These are phyloP conservation scores for Tripterygium wilfordii DNA, from an alignment of 177 flowering plant species.

Conservation along the genomic window DNA sequence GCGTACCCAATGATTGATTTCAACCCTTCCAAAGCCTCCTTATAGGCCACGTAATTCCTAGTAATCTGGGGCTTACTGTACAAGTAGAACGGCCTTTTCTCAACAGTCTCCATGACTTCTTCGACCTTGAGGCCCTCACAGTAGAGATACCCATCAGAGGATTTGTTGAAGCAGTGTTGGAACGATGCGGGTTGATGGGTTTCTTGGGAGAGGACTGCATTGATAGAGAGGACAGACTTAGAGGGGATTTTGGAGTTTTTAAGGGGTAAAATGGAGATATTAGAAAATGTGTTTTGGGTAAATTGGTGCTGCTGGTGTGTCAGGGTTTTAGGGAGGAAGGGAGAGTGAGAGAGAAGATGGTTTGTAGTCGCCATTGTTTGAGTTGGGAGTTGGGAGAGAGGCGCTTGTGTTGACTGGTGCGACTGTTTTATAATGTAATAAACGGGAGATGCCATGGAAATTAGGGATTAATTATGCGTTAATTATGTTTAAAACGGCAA, in stretches of 20 bases:
- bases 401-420: too few relatives aligned
- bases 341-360: constrained; percentile 26
- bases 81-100: constrained; percentile 75
- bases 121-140: constrained; percentile 74
- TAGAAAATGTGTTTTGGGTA: constrained; percentile 15
- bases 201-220: constrained; percentile 46
- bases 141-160: constrained; percentile 67
- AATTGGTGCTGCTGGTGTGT: constrained; percentile 8
- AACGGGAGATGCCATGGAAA: too few relatives aligned
- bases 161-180: constrained; percentile 74
- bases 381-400: not conserved
- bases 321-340: constrained; percentile 29
- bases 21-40: constrained; percentile 74
- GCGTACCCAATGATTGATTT: constrained; percentile 85
- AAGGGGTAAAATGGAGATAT: constrained; percentile 13
- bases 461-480: too few relatives aligned
- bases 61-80: constrained; percentile 87
- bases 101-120: constrained; percentile 65
- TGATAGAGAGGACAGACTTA: constrained; percentile 21
- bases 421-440: too few relatives aligned
- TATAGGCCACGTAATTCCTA: constrained; percentile 71
- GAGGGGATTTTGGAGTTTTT: constrained; percentile 11
- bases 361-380: constrained; percentile 47
- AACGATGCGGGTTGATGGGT: constrained; percentile 24
- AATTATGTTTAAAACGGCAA: too few relatives aligned